Evolutionary conservation across 768 basidiomycete species (phyloP).

Genomic region (Podaxis sp.): DNA sequence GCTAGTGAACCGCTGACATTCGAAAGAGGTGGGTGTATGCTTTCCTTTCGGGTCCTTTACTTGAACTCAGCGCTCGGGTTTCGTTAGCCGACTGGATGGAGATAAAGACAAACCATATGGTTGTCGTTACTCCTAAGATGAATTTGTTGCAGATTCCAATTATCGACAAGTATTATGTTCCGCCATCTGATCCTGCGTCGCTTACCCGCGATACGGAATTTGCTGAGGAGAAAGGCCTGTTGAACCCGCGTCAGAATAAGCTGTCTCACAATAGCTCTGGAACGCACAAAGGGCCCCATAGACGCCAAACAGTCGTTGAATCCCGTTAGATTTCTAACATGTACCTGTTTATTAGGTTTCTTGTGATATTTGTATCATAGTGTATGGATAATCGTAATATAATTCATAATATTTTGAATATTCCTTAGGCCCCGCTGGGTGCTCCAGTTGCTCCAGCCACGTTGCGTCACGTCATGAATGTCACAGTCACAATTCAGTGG

Average conservation of each 20-base stretch:
- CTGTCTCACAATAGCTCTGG: slow-evolving; percentile 10
- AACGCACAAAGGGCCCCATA: not conserved
- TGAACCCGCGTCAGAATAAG: slow-evolving; percentile 53
- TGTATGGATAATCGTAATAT: not conserved
- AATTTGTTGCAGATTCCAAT: slow-evolving; percentile 95
- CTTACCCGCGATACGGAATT: slow-evolving; percentile 74
- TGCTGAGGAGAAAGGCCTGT: slow-evolving; percentile 84
- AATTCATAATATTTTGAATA: not conserved
- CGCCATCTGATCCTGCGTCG: slow-evolving; percentile 76
- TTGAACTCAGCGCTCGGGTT: slow-evolving; percentile 8
- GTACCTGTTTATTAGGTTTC: not conserved
- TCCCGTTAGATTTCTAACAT: not conserved
- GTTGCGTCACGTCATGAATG: slow-evolving; percentile 6
- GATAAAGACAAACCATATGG: slow-evolving; percentile 94
- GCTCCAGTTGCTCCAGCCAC: not conserved
- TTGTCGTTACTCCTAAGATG: slow-evolving; percentile 94
- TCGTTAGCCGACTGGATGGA: slow-evolving; percentile 95
- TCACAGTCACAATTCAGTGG: slow-evolving; percentile 3
- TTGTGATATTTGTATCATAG: not conserved
- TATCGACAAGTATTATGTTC: slow-evolving; percentile 89
- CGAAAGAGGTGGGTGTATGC: slow-evolving; percentile 66
- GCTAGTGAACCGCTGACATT: slow-evolving; percentile 96
- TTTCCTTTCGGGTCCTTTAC: not conserved
- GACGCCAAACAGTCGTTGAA: not conserved
- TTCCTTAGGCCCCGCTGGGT: too few relatives aligned